These are phyloP conservation scores for Cyberlindnera subsufficiens DNA, from an alignment of 805 yeast species.

Conservation along the genomic window DNA sequence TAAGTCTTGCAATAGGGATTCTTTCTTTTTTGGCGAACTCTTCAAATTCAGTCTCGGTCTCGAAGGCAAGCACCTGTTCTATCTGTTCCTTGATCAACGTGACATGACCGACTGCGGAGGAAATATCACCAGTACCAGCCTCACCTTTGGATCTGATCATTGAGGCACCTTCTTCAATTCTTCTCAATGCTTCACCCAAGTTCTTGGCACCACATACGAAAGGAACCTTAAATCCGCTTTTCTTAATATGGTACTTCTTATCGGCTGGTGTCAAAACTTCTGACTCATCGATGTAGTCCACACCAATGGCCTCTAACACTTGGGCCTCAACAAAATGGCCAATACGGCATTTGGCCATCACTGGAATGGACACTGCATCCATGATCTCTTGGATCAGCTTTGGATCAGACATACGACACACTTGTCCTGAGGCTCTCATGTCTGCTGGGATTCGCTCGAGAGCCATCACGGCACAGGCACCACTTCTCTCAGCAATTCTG, in stretches of 20 bases:
- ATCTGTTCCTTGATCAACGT: neutral
- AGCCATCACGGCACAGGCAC: constrained; percentile 1
- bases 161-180: neutral
- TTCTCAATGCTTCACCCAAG: constrained; percentile 1
- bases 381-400: neutral
- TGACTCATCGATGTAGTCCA: neutral
- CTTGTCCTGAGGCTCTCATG: constrained; percentile 1
- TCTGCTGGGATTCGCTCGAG: neutral
- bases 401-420: constrained; percentile 1
- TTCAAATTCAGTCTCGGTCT: neutral
- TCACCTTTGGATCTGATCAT: constrained; percentile 1
- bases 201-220: constrained; percentile 1
- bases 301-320: neutral
- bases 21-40: neutral
- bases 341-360: constrained; percentile 1
- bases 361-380: neutral
- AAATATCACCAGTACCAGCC: constrained; percentile 1
- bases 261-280: constrained; percentile 1
- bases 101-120: neutral
- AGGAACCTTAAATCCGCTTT: neutral
- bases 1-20: neutral
- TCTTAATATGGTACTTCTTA: neutral
- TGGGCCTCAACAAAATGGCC: constrained; percentile 1
- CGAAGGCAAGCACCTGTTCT: neutral
- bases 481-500: neutral